Evolutionary conservation across 2,329 filamentous ascomycete genomes (phyloP), one percentile per base, ranked within the genome.

Genomic region (Trichoderma sp.): DNA sequence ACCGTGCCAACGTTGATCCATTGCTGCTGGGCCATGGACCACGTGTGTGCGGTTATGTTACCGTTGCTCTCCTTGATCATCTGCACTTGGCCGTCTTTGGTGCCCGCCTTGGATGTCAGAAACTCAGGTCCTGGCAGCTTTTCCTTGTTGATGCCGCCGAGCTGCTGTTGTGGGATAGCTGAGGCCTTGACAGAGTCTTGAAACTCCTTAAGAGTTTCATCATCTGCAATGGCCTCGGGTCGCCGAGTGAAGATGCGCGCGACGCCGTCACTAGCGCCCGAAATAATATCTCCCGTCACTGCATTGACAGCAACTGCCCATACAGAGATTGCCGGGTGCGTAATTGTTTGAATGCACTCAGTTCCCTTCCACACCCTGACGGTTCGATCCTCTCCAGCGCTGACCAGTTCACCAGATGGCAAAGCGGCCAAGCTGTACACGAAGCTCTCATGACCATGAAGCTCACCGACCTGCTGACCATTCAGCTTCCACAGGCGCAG

Each of bases 1-100:
- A 99, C 94, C 0, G 93, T 97, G n/a, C 95, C 95, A 9, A 98
- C 91, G 70, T 90, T 91, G 67, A 93, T 84, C 94, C 94, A 97
- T 76, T 93, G 84, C 61, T 88, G 84, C 70, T 90, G 84, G 71
- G 82, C 79, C 71, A 80, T 80, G 13, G 94, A 96, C 94, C 94
- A 98, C 70, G 92, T 89, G 76, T 98, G 92, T 9, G 94, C 93
- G 5, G 91, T 93, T 34, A 97, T 85, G 61, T 88, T 92, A 54
- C 93, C 93, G 74, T 97, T 90, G 8, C 86, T 82, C 77, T 97
- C 91, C 68, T 87, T 88, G 74, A 97, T 94, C 88, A 97, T 96
- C 74, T 96, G 90, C 5, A 97, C 91, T 76, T 99, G 94, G 0
- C 95, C 95, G 71, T 99, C 95, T 79, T 97, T 97, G n/a, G 92